Base-by-base conservation (phyloP, 768 basidiomycete species). In the Erythrobasidium yunnanense region DNA sequence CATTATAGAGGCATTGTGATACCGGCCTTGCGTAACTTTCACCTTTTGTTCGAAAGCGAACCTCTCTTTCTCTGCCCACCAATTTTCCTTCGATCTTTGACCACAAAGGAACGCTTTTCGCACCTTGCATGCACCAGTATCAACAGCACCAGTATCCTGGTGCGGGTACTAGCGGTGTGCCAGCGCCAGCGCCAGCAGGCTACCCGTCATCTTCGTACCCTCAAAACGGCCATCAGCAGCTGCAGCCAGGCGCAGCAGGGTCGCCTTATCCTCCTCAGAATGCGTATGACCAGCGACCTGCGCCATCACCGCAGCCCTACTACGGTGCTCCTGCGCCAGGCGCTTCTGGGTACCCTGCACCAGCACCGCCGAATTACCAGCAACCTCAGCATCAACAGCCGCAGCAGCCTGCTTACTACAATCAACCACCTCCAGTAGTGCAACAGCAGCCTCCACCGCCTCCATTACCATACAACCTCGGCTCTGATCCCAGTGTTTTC, bases 401-500 rank as follows among this genome's bases (percentile, higher is more conserved):
- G 18, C 55, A 45, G 4, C 34, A 30, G 1, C 42, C 42, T 11
- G n/a, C 58, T 1, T 66, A 65, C 62, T 66, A 66, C 45, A 22
- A 50, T 11, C 62, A 69, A 20, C 68, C 45, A 47, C 60, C 62
- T 54, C 55, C 51, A 7, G 30, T 60, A 11, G 22, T 34, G 6
- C 32, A 30, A 2, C 33, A 7, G 18, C 60, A 67, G 11, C 45
- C 65, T 30, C 30, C 29, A 22, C 66, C 62, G 17, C 66, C 68
- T 18, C 27, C 6, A 8, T 23, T 22, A 27, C 50, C 38, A 3
- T 35, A 30, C 23, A 58, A 58, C 45, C 22, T 58, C 25, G 56
- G 56, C 34, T 35, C 63, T 45, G 86, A 88, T 75, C 83, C 86
- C 30, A 80, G 80, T 76, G 78, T 81, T 38, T 90, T 90, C 75